Evolutionary conservation across 2,329 filamentous ascomycete genomes (phyloP).

Genomic region (Alternaria brassicicola): DNA sequence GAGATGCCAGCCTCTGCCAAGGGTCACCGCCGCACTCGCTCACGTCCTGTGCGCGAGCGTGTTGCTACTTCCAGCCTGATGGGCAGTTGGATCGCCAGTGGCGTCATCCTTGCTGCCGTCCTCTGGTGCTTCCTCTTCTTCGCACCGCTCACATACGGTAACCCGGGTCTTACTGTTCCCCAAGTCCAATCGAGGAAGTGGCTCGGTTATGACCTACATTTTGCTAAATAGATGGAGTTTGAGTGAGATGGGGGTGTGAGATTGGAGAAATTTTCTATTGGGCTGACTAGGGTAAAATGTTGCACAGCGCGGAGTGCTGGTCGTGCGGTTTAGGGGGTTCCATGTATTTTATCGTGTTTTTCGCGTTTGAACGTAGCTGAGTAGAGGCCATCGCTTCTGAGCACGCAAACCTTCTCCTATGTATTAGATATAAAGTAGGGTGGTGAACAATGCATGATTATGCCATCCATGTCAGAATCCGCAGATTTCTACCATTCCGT

Average conservation of each 20-base stretch:
- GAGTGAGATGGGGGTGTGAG: not conserved
- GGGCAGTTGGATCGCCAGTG: slow-evolving; percentile 77
- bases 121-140: slow-evolving; percentile 90
- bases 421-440: slow-evolving; percentile 3
- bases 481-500: not conserved
- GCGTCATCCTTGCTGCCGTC: slow-evolving; percentile 70
- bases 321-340: slow-evolving; percentile 4
- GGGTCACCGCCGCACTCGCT: slow-evolving; percentile 52
- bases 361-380: not conserved
- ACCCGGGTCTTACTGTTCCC: slow-evolving; percentile 80
- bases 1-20: slow-evolving; percentile 46
- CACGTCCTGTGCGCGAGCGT: slow-evolving; percentile 80
- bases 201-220: slow-evolving; percentile 96
- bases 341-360: slow-evolving; percentile 9
- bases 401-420: slow-evolving; percentile 5
- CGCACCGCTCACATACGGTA: slow-evolving; percentile 92
- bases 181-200: slow-evolving; percentile 87
- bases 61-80: slow-evolving; percentile 79
- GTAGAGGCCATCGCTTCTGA: not conserved
- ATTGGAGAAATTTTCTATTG: not conserved
- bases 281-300: slow-evolving; percentile 12
- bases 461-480: not conserved
- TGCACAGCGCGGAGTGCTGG: slow-evolving; percentile 11
- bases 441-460: slow-evolving; percentile 1
- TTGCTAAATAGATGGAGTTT: slow-evolving; percentile 79